Conservation (phyloP, 495 filamentous ascomycete genomes). For the Mycothermus thermophilus region DNA sequence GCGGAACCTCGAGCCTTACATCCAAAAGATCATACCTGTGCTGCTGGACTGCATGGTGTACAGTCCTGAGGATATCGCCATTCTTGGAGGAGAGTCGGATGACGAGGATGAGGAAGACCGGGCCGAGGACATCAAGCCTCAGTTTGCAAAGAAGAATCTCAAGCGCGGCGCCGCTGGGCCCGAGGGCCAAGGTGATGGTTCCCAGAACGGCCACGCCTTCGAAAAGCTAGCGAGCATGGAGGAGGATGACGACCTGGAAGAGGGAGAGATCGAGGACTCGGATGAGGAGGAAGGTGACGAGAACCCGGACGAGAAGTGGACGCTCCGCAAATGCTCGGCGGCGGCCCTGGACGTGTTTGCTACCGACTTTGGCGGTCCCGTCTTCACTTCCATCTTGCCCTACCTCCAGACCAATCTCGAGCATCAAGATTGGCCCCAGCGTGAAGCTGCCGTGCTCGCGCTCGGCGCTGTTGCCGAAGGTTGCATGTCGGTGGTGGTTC, state of each 20-base stretch:
- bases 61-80: conserved; percentile 77
- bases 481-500: conserved; percentile 78
- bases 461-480: conserved; percentile 92
- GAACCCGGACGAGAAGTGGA: conserved; percentile 90
- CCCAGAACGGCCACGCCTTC: conserved; percentile 34
- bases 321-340: conserved; percentile 91
- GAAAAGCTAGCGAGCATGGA: conserved; percentile 36
- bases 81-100: conserved; percentile 67
- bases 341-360: conserved; percentile 91
- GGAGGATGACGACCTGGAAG: conserved; percentile 73
- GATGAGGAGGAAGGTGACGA: conserved; percentile 61
- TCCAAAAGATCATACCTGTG: conserved; percentile 78
- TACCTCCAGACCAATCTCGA: conserved; percentile 84
- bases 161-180: conserved; percentile 34
- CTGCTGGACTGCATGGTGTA: conserved; percentile 94
- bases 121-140: conserved; percentile 81
- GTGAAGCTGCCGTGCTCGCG: conserved; percentile 89
- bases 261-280: conserved; percentile 71
- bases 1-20: conserved; percentile 55
- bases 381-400: conserved; percentile 83
- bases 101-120: conserved; percentile 89
- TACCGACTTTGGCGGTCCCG: conserved; percentile 70
- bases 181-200: conserved; percentile 40
- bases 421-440: conserved; percentile 78
- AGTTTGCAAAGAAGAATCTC: conserved; percentile 63